phyloP scores from a whole-genome alignment of 352 stramenopile genomes.

The Phytophthora megakarya region DNA sequence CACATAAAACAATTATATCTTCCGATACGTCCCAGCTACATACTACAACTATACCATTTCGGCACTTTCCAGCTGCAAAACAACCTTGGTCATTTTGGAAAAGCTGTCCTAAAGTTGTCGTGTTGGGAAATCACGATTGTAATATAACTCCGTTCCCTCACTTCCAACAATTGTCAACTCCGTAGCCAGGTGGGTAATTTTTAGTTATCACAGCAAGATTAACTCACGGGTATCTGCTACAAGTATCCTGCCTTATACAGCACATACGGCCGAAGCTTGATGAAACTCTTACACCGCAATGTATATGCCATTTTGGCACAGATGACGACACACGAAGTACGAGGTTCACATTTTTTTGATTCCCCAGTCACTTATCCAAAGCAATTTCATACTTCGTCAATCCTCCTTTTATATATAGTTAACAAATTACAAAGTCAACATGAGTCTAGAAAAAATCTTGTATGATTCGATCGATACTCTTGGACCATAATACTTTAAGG shows the following conservation, averaged over 20 bases:
- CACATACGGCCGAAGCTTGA: background rate
- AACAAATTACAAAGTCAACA: background rate
- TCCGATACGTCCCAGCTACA: no score
- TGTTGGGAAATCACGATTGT: no score
- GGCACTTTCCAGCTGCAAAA: no score
- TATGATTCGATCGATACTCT: background rate
- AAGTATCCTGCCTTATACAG: background rate
- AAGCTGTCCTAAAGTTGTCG: no score
- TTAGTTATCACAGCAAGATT: background rate
- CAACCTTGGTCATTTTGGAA: no score
- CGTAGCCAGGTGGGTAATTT: slow-evolving; percentile 2
- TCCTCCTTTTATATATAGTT: background rate
- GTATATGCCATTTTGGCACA: background rate
- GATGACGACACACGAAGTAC: background rate
- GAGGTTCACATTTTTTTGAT: background rate
- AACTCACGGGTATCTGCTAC: background rate
- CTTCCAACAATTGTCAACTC: no score
- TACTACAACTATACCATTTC: no score
- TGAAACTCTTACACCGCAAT: background rate
- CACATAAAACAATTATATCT: no score
- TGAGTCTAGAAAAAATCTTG: no score
- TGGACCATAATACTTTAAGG: no score
- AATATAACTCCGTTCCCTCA: no score
- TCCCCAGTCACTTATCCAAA: background rate
- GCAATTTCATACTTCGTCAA: slow-evolving; percentile 1